phyloP scores from a whole-genome alignment of 2,329 filamentous ascomycete genomes.

The Cryphonectria carpinicola region DNA sequence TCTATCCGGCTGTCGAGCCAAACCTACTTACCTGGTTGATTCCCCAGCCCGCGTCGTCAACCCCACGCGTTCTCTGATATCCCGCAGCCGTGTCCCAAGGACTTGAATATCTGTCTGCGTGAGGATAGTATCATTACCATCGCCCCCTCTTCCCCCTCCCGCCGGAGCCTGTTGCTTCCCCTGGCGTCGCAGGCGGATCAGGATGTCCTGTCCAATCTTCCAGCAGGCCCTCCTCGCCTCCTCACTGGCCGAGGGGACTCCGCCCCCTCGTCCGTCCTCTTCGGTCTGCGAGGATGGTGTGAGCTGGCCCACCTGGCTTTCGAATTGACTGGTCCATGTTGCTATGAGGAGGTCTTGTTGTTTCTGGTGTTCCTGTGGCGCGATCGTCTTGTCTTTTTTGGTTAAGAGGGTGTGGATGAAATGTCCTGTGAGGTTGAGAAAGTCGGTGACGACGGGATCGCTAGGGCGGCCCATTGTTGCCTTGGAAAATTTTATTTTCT shows the following conservation, averaged over 20 bases:
- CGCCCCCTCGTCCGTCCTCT: not conserved
- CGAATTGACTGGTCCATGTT: not conserved
- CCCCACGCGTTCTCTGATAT: conserved; percentile 8
- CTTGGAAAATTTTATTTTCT: not conserved
- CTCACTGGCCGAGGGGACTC: not conserved
- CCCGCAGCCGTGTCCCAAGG: conserved; percentile 9
- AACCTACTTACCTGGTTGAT: not conserved
- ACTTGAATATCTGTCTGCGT: conserved; percentile 16
- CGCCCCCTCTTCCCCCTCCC: not conserved
- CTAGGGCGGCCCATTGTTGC: not conserved
- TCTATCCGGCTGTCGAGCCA: not conserved
- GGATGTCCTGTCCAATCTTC: conserved; percentile 22
- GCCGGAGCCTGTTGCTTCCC: not conserved
- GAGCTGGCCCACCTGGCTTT: not conserved
- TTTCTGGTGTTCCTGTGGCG: not conserved
- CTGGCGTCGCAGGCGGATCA: conserved; percentile 12
- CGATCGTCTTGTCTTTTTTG: not conserved
- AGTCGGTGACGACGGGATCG: not conserved
- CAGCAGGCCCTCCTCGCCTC: conserved; percentile 14
- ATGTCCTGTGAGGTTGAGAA: not conserved
- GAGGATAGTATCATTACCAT: not conserved
- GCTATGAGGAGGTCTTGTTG: too few species aligned
- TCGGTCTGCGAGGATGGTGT: not conserved
- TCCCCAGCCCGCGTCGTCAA: not conserved
- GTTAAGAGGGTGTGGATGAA: not conserved